These are phyloP conservation scores for Chaetomium fimeti DNA, from an alignment of 495 filamentous ascomycete species.

Conservation along the genomic window DNA sequence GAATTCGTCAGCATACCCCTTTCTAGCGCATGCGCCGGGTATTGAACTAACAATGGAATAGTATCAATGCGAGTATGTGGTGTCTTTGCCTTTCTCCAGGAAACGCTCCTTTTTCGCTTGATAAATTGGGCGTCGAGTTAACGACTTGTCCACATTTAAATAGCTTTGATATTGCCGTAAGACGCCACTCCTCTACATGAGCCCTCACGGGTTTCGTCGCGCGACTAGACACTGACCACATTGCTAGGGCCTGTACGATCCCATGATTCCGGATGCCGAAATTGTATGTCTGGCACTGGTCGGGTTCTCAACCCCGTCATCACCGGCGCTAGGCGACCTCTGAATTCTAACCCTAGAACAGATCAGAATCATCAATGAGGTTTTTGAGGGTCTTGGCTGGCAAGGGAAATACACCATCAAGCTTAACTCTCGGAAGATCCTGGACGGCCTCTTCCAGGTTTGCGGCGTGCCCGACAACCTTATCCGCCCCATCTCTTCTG, in stretches of 20 bases:
- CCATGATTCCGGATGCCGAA: conserved; percentile 97
- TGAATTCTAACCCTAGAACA: conserved; percentile 9
- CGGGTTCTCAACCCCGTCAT: background rate
- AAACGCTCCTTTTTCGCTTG: background rate
- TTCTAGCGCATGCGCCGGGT: background rate
- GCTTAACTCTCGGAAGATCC: conserved; percentile 91
- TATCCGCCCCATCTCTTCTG: conserved; percentile 80
- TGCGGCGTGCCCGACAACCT: conserved; percentile 85
- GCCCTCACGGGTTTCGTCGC: too few species aligned
- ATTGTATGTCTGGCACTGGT: conserved; percentile 52
- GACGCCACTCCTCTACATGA: background rate
- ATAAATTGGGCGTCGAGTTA: background rate
- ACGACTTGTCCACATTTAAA: background rate
- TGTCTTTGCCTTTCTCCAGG: background rate
- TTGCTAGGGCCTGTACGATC: conserved; percentile 61
- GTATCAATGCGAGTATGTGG: conserved; percentile 76
- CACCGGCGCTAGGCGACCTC: background rate
- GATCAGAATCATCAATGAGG: conserved; percentile 69
- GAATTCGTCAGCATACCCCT: conserved; percentile 59
- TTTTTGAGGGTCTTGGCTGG: conserved; percentile 78
- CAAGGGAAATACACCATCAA: conserved; percentile 67
- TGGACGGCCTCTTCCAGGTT: conserved; percentile 89
- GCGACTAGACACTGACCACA: background rate
- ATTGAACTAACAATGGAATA: conserved; percentile 15
- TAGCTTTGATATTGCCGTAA: conserved; percentile 80